phyloP scores from a whole-genome alignment of 495 filamentous ascomycete species.

The Podospora conica region DNA sequence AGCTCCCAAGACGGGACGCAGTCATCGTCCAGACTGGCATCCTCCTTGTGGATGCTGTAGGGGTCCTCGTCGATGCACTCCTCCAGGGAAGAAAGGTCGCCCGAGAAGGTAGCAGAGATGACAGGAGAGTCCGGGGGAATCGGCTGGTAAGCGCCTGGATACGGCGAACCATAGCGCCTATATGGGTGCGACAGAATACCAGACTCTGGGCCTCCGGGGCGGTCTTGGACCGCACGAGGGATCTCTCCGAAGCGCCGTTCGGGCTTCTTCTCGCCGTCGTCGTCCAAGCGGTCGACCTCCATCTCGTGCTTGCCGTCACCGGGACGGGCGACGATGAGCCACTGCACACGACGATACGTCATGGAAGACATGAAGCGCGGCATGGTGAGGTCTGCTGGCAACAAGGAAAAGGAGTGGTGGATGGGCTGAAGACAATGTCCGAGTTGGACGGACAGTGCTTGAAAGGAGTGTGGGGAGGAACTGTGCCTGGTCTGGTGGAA shows the following conservation, averaged over 20 bases:
- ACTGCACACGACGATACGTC: background rate
- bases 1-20: background rate
- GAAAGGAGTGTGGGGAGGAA: background rate
- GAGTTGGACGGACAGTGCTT: background rate
- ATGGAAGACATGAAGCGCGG: background rate
- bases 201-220: background rate
- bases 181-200: conserved; percentile 5
- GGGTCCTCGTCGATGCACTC: conserved; percentile 6
- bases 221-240: background rate
- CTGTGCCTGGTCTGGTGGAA: background rate
- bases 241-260: conserved; percentile 10
- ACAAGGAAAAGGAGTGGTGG: background rate
- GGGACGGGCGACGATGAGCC: background rate
- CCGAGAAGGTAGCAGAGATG: background rate
- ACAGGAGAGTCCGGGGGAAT: background rate
- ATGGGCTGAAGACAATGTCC: background rate
- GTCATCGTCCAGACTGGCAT: background rate
- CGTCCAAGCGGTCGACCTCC: background rate
- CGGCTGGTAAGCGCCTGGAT: conserved; percentile 2
- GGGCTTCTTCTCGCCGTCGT: background rate
- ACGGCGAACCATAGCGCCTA: conserved; percentile 10
- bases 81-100: background rate
- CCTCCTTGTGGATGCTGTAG: background rate
- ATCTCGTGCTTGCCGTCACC: background rate
- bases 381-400: background rate